Base-by-base conservation (phyloP, 768 basidiomycete species). In the Phlegmacium glaucopus region DNA sequence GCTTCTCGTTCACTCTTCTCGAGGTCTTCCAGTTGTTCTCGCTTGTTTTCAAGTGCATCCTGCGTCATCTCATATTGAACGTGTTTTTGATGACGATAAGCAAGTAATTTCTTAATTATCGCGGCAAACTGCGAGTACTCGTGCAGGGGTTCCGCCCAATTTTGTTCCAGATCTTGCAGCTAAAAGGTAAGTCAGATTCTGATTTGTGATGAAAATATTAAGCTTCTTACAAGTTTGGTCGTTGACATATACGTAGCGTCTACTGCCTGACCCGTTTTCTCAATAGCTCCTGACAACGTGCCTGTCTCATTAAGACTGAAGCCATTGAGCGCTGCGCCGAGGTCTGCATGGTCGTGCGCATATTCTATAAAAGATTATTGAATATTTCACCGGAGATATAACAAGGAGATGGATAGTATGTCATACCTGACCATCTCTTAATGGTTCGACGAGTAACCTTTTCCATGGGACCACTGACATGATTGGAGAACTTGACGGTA, bases 21-120 rank as follows among this genome's bases (percentile, higher is more conserved):
- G 16, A 96, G 75, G 38, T 94, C 90, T 44, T 87, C 91, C 44
- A 99, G 71, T 55, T 83, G 77, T 58, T 90, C 90, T 47, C 84
- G 83, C 66, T 92, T 95, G 11, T 72, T 71, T 54, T 94, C 94
- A 10, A 99, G 73, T 18, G 76, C 75, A 62, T 97, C 94, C 65
- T 95, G 90, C 4, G 96, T 95, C 80, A 96, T 89, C 68, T 99
- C 96, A 60, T 87, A 94, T 64, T 99, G 96, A 7, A 94, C 88
- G 53, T 99, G 94, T 68, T 98, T 98, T 69, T 94, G 93, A 63
- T 98, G 95, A 36, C 96, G 89, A 69, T 94, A 99, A 0, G 83
- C 83, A 39, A 99, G 82, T 28, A 98, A 72, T 60, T 89, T 89
- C 76, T 92, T 94, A 71, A 99, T 98, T 61, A 97, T 94, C 15